Conservation (phyloP, 371 early-diverging fungal genomes). For the Syncephalastrum contaminatum region DNA sequence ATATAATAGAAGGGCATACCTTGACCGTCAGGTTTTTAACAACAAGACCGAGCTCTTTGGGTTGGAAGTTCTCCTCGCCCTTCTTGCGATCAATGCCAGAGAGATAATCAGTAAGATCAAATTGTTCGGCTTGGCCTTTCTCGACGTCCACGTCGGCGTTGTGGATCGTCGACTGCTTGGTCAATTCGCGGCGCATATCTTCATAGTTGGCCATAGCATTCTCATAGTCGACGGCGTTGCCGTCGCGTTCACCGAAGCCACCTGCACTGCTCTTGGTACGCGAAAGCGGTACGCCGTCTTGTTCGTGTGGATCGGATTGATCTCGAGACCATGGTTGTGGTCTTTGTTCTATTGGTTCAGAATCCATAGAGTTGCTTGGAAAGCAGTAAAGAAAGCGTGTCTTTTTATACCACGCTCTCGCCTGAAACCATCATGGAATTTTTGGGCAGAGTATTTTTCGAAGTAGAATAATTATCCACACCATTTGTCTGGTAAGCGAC, state of each 20-base stretch:
- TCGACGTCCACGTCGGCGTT: conserved; percentile 18
- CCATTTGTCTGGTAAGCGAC: too few species aligned
- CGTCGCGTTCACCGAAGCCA: conserved; percentile 39
- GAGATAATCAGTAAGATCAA: conserved; percentile 21
- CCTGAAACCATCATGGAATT: conserved; percentile 5
- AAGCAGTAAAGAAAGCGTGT: background rate
- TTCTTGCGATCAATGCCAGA: conserved; percentile 12
- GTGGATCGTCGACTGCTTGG: conserved; percentile 38
- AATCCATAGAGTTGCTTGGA: conserved; percentile 9
- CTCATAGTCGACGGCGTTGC: conserved; percentile 47
- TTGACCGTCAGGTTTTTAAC: conserved; percentile 47
- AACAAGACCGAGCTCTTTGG: conserved; percentile 48
- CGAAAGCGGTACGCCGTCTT: conserved; percentile 11
- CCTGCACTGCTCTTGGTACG: conserved; percentile 16
- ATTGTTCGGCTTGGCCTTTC: conserved; percentile 17
- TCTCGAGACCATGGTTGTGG: conserved; percentile 14
- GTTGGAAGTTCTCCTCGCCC: conserved; percentile 40
- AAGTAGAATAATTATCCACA: conserved; percentile 16
- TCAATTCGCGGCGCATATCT: conserved; percentile 46
- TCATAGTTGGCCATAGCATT: conserved; percentile 44
- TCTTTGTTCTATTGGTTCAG: conserved; percentile 11
- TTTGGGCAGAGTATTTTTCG: conserved; percentile 2
- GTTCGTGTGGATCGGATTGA: conserved; percentile 1
- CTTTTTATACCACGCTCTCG: conserved; percentile 4
- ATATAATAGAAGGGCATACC: conserved; percentile 3